Base-by-base conservation (phyloP, 2,329 filamentous ascomycete species). In the Sporothrix curviconia region DNA sequence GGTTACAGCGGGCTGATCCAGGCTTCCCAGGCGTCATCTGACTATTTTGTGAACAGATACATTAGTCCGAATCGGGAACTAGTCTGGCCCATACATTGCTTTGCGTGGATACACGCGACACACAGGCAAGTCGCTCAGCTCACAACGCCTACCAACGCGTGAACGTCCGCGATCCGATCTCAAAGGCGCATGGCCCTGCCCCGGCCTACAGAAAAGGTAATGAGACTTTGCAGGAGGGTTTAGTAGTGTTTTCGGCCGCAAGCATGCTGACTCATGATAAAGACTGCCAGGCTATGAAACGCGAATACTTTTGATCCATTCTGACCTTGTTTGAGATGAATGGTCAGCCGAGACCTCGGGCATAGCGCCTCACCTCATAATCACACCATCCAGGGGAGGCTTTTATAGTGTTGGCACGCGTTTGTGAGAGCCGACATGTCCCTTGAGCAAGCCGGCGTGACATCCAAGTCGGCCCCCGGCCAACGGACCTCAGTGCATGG, bases 91-190 rank as follows among this genome's bases (percentile, higher is more conserved):
- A 37, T 43, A 37, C 50, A 4, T 28, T 42, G 28, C 7, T 14
- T 24, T 30, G n/a, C 19, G 34, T 25, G 36, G 37, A 47, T 42
- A 19, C 36, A 52, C 50, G 50, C 50, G 50, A 52, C 50, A 40
- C 5, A 42, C 39, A 30, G n/a, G 17, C 28, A n/a, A 36, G n/a
- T 12, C 11, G 15, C 49, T 19, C 42, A 22, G 19, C 12, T 17
- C 19, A 51, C 25, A 36, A 44, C 42, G 24, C n/a, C 9, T 11
- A 24, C 42, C 19, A 52, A 40, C 49, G 49, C 49, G 49, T 52
- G n/a, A n/a, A n/a, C n/a, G n/a, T n/a, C 11, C 25, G 47, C 22
- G 47, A 14, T 19, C 25, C 47, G 8, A 19, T 3, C 50, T 42
- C 50, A 19, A 3, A 11, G 11, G n/a, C 37, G 7, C 50, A 22